Conservation (phyloP, 1,139 yeast genomes). For the Saccharomyces hybrid region DNA sequence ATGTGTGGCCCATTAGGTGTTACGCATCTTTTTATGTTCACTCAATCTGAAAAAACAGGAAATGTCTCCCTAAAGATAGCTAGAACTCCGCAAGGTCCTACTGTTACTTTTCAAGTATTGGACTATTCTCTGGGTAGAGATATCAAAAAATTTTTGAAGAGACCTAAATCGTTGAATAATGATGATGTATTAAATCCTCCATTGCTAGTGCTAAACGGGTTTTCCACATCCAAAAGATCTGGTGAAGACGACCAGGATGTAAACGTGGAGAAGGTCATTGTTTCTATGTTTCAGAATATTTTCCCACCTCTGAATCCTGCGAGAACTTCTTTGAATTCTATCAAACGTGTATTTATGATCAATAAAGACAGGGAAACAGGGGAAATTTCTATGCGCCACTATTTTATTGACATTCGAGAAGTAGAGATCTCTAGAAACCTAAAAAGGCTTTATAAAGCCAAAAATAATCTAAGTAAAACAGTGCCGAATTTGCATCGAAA, state of each 20-base stretch:
- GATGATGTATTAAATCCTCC: conserved; percentile 78
- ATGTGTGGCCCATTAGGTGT: conserved; percentile 98
- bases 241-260: conserved; percentile 29
- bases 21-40: conserved; percentile 76
- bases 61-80: conserved; percentile 77
- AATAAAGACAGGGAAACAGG: conserved; percentile 66
- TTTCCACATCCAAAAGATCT: conserved; percentile 34
- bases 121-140: conserved; percentile 80
- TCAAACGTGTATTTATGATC: conserved; percentile 78
- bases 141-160: conserved; percentile 56
- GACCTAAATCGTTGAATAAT: conserved; percentile 60
- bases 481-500: conserved; percentile 67
- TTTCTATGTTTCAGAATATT: conserved; percentile 90
- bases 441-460: conserved; percentile 65
- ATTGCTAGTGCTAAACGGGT: conserved; percentile 83
- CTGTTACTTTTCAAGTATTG: conserved; percentile 70
- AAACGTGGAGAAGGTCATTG: conserved; percentile 68
- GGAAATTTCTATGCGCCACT: conserved; percentile 78
- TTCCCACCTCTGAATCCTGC: conserved; percentile 90
- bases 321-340: conserved; percentile 59
- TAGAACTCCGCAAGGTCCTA: conserved; percentile 90
- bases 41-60: conserved; percentile 72
- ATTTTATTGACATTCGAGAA: conserved; percentile 76
- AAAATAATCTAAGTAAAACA: conserved; percentile 51
- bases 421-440: conserved; percentile 79